Evolutionary conservation across 805 yeast species (phyloP), one percentile per base, ranked within the genome.

Genomic region (Nakazawaea laoshanensis): DNA sequence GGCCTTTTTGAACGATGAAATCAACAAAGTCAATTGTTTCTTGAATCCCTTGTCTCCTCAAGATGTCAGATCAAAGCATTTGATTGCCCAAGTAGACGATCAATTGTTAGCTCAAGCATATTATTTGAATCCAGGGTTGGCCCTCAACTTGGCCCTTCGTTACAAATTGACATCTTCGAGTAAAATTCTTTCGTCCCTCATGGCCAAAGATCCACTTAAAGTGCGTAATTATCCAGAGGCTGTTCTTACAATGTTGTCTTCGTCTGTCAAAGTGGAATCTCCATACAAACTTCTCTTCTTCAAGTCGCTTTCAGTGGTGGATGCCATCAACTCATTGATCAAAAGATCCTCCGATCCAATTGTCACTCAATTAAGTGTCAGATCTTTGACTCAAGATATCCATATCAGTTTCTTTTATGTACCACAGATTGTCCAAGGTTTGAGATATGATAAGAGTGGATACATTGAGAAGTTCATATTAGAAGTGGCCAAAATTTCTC

Each of bases 361-460:
- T 44, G 63, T 85, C 15, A 57, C 85, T 38, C 99, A 92, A 56
- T 92, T 79, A 50, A 80, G 95, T 10, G 81, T 89, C 81, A 68
- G 94, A 45, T 82, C 96, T 0, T 61, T 92, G 42, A 67, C 76
- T 14, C 94, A 85, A 47, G 95, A 86, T 47, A 86, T 85, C 23
- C 81, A 83, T 46, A 60, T 81, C 41, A 85, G 96, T 0, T 92
- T 94, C 61, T 92, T 94, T 54, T 92, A 94, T 49, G 97, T 92
- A 33, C 99, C 99, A 2, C 98, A 92, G 53, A 86, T 92, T 55
- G 98, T 92, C 14, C 99, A 92, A 58, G 70, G 85, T 42, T 65
- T 92, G 44, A 70, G 97, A 42, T 79, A 78, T 52, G 98, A 92
- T 52, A 25, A 37, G 18, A 56, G 57, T 8, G 97, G 96, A 1